Conservation (phyloP, 169 alveolate genomes). For the Plasmodium coatneyi region DNA sequence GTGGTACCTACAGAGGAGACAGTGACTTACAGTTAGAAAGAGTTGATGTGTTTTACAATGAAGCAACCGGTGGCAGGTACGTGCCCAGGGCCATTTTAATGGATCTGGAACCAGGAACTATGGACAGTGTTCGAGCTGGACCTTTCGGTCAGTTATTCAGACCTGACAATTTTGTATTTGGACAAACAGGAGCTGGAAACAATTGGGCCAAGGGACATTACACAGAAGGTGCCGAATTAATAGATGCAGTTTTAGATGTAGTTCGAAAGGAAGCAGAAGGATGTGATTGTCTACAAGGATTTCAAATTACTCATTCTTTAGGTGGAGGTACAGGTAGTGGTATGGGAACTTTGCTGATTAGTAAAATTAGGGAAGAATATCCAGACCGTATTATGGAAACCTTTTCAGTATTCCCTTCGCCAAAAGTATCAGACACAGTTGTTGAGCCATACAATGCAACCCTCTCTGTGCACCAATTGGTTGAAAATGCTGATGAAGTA, state of each 20-base stretch:
- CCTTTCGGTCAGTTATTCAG: slow-evolving; percentile 98
- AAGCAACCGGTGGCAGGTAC: slow-evolving; percentile 98
- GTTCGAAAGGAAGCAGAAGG: slow-evolving; percentile 99
- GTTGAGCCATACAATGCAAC: slow-evolving; percentile 99
- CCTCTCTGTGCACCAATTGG: slow-evolving; percentile 97
- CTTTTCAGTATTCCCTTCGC: slow-evolving; percentile 98
- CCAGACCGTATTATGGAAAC: slow-evolving; percentile 99
- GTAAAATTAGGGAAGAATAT: slow-evolving; percentile 98
- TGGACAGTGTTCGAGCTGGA: slow-evolving; percentile 99
- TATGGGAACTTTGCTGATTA: slow-evolving; percentile 97
- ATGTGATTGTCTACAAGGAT: slow-evolving; percentile 98
- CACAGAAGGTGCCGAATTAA: slow-evolving; percentile 99
- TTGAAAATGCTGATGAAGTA: slow-evolving; percentile 98
- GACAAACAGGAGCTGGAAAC: slow-evolving; percentile 99
- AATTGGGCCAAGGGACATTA: slow-evolving; percentile 99
- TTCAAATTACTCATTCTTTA: slow-evolving; percentile 97
- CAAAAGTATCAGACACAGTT: slow-evolving; percentile 99
- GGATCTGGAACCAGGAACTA: slow-evolving; percentile 99
- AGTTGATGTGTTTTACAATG: slow-evolving; percentile 96
- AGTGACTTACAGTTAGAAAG: slow-evolving; percentile 96
- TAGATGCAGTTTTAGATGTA: slow-evolving; percentile 98
- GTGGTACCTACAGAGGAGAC: slow-evolving; percentile 98
- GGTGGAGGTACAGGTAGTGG: slow-evolving; percentile 99
- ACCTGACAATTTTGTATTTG: slow-evolving; percentile 98
- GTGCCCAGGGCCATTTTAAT: slow-evolving; percentile 98